phyloP scores from a whole-genome alignment of 495 filamentous ascomycete genomes.

The Xylaria palmicola region DNA sequence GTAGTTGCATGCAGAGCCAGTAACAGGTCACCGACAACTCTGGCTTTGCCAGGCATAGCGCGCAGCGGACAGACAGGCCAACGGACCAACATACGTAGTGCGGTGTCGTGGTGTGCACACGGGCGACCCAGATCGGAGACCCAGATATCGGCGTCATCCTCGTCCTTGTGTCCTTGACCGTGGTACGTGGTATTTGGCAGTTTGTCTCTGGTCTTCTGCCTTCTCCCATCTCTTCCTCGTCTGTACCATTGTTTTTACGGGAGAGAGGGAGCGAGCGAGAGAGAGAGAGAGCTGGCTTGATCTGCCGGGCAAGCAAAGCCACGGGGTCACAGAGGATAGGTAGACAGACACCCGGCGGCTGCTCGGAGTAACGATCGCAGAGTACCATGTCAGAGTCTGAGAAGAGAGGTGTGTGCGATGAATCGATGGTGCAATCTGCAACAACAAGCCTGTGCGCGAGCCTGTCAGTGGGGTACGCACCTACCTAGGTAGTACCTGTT shows the following conservation, averaged over 20 bases:
- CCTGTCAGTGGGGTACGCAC: not conserved
- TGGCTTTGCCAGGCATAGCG: not conserved
- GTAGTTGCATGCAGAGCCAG: constrained; percentile 10
- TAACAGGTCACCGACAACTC: constrained; percentile 21
- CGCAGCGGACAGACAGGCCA: not conserved
- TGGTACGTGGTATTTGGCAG: too few species aligned
- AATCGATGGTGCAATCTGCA: not conserved
- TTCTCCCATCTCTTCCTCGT: not conserved
- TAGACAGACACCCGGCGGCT: not conserved
- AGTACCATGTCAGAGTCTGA: not conserved
- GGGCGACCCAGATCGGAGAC: too few species aligned
- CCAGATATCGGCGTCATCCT: not conserved
- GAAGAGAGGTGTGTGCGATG: not conserved
- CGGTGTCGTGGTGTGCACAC: too few species aligned
- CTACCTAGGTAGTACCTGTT: not conserved
- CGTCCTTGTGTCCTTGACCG: too few species aligned
- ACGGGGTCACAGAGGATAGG: constrained; percentile 10
- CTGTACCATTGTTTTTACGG: not conserved
- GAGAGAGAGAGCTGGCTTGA: not conserved
- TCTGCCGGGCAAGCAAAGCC: constrained; percentile 1
- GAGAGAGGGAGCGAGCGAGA: not conserved
- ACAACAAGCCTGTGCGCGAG: not conserved
- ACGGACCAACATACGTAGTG: not conserved
- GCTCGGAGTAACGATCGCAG: not conserved
- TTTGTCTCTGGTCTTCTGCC: not conserved